phyloP scores from a whole-genome alignment of 116 monocot genomes.

The Dioscorea cayenensis region DNA sequence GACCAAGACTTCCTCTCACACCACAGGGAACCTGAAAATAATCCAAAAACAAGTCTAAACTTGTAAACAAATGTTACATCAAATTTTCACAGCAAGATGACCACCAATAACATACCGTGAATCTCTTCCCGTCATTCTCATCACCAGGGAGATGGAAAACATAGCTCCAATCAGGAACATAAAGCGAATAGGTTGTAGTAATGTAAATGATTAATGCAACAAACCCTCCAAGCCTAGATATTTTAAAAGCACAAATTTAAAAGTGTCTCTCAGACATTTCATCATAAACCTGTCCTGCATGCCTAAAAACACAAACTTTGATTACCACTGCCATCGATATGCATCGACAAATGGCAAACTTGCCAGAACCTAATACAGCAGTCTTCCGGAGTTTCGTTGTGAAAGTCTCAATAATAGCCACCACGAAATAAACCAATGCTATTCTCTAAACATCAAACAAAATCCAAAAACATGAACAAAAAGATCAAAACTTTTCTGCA shows the following conservation, averaged over 20 bases:
- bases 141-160: constrained; percentile 22
- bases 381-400: constrained; percentile 23
- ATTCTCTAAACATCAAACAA: constrained; percentile 34
- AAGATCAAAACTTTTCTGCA: not conserved
- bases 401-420: constrained; percentile 45
- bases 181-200: constrained; percentile 27
- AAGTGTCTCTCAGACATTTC: not conserved
- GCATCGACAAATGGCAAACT: constrained; percentile 28
- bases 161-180: constrained; percentile 46
- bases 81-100: too few relatives aligned
- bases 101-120: too few relatives aligned
- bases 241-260: not conserved
- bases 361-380: constrained; percentile 12
- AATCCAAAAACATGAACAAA: not conserved
- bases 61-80: not conserved
- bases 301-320: too few relatives aligned
- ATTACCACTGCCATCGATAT: constrained; percentile 47
- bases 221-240: constrained; percentile 35
- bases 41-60: not conserved
- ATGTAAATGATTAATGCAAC: constrained; percentile 40
- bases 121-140: constrained; percentile 28
- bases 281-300: too few relatives aligned
- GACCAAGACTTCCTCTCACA: constrained; percentile 42
- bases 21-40: constrained; percentile 57
- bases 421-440: constrained; percentile 60